phyloP scores from a whole-genome alignment of 2,329 filamentous ascomycete species.

The Ambrosiella cleistominuta region DNA sequence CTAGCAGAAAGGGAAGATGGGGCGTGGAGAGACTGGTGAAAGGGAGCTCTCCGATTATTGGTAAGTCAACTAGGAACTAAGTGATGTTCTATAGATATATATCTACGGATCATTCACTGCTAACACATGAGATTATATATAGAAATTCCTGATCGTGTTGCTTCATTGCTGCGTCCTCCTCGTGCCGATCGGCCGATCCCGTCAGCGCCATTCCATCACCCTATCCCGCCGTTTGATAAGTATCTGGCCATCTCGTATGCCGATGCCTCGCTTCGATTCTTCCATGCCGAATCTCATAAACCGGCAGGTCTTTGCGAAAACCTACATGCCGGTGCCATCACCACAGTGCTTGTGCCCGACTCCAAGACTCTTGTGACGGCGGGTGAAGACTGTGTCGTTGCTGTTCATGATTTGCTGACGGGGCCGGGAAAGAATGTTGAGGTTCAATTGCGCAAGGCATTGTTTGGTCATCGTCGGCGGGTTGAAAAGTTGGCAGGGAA shows the following conservation, averaged over 20 bases:
- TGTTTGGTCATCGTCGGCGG: conserved; percentile 79
- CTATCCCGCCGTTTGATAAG: conserved; percentile 81
- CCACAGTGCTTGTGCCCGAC: conserved; percentile 68
- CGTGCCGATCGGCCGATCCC: conserved; percentile 73
- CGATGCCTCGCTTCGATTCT: conserved; percentile 85
- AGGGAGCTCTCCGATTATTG: conserved; percentile 52
- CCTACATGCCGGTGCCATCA: conserved; percentile 78
- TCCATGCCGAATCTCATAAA: conserved; percentile 65
- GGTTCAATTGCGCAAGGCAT: conserved; percentile 55
- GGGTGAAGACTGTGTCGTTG: conserved; percentile 80
- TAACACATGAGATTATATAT: conserved; percentile 22
- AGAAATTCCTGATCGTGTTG: conserved; percentile 59
- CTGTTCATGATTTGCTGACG: conserved; percentile 57
- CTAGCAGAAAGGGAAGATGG: background rate
- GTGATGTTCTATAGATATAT: background rate
- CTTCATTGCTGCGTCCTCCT: conserved; percentile 58
- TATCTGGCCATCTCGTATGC: conserved; percentile 94
- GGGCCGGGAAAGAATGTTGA: conserved; percentile 54
- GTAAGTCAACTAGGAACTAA: background rate
- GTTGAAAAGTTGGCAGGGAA: conserved; percentile 72
- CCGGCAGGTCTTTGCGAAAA: conserved; percentile 83
- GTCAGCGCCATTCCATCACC: conserved; percentile 66
- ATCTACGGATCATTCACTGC: background rate
- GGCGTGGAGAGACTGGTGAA: conserved; percentile 39
- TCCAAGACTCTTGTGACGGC: conserved; percentile 82